A percentile compares a stretch with the other conserved stretches of the same genome.
Conservation (phyloP, 2,329 filamentous ascomycete genomes). For the Venturiaceae sp. region DNA sequence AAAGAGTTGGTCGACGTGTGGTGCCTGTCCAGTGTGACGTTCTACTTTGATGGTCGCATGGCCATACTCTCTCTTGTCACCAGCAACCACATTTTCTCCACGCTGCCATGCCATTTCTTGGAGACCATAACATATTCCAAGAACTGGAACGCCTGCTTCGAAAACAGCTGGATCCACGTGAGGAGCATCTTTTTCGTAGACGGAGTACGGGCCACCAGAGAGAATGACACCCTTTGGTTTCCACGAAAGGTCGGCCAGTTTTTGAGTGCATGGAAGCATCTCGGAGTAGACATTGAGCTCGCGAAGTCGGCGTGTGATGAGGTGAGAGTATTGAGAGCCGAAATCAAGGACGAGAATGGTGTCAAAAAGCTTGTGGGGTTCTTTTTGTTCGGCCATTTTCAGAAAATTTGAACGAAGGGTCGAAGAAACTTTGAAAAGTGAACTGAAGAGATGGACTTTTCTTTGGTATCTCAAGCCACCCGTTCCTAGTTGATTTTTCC, state of each 20-base stretch:
- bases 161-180: slow-evolving; percentile 79
- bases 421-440: neutral
- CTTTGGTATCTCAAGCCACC: too few species aligned
- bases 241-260: slow-evolving; percentile 65
- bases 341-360: slow-evolving; percentile 67
- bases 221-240: slow-evolving; percentile 79
- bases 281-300: slow-evolving; percentile 77
- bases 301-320: slow-evolving; percentile 66
- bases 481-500: too few species aligned
- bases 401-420: neutral
- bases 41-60: slow-evolving; percentile 57
- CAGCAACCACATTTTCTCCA: slow-evolving; percentile 56
- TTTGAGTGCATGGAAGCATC: slow-evolving; percentile 80
- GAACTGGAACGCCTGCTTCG: slow-evolving; percentile 55
- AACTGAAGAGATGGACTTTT: too few species aligned
- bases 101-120: slow-evolving; percentile 68
- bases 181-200: slow-evolving; percentile 68
- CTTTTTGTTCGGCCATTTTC: slow-evolving; percentile 2
- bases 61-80: slow-evolving; percentile 62
- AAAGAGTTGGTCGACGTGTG: slow-evolving; percentile 71
- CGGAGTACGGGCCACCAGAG: slow-evolving; percentile 63
- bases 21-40: slow-evolving; percentile 41
- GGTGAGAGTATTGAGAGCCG: slow-evolving; percentile 62
- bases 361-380: slow-evolving; percentile 44
- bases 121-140: slow-evolving; percentile 55